A percentile compares a stretch with the other conserved stretches of the same genome.
Conservation (phyloP, 495 filamentous ascomycete genomes). For the Hapsidospora chrysogenum region DNA sequence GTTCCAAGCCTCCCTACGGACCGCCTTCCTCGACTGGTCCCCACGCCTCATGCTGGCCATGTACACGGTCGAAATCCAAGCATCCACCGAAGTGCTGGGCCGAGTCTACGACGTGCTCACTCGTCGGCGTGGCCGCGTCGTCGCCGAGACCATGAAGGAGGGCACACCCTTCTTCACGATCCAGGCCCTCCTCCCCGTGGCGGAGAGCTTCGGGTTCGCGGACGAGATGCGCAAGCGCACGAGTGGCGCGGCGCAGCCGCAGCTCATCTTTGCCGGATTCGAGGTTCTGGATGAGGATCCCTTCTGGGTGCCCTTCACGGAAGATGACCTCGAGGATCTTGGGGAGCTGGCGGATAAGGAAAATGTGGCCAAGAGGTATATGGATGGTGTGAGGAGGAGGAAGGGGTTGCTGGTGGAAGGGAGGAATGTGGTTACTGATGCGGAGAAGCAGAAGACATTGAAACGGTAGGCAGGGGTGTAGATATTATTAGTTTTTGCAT, state of each 20-base stretch:
- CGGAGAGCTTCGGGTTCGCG: conserved; percentile 87
- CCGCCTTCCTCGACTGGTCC: conserved; percentile 89
- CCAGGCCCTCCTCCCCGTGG: conserved; percentile 67
- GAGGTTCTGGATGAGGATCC: conserved; percentile 86
- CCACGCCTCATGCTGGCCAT: conserved; percentile 90
- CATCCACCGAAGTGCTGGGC: conserved; percentile 85
- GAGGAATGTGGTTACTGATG: conserved; percentile 53
- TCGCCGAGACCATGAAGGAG: conserved; percentile 82
- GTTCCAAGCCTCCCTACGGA: conserved; percentile 66
- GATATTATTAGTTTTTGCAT: neutral
- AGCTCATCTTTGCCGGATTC: conserved; percentile 84
- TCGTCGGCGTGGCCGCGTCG: conserved; percentile 74
- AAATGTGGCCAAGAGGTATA: conserved; percentile 90
- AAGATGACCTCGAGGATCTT: conserved; percentile 91
- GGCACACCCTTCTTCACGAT: conserved; percentile 95
- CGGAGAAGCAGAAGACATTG: conserved; percentile 97
- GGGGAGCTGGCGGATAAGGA: conserved; percentile 84
- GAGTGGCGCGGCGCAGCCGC: conserved; percentile 75
- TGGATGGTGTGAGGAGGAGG: conserved; percentile 68
- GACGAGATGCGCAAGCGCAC: conserved; percentile 94
- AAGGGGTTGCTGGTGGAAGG: conserved; percentile 82
- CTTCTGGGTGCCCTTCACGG: conserved; percentile 92
- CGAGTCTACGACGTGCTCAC: conserved; percentile 89
- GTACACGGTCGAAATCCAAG: conserved; percentile 96
- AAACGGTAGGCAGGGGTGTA: conserved; percentile 48